Evolutionary conservation across 441 rosid genomes (phyloP).

Genomic region (Lagerstroemia fauriei): DNA sequence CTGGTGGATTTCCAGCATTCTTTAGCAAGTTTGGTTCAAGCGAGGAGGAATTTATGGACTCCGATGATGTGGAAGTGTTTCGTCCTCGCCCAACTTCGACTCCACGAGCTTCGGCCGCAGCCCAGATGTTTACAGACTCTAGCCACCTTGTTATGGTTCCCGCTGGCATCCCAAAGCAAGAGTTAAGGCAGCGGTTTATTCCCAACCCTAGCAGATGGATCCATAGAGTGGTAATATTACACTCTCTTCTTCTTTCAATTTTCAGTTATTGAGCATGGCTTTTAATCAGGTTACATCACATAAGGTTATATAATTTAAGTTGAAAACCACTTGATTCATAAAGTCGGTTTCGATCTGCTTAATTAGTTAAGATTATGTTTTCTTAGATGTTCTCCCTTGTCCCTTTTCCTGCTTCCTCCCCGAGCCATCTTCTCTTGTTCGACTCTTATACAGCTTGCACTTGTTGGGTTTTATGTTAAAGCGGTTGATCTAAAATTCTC

Average conservation of each 20-base stretch:
- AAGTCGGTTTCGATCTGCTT: not conserved
- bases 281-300: not conserved
- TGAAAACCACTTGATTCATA: not conserved
- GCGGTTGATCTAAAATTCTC: not conserved
- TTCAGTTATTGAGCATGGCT: not conserved
- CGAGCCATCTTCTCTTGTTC: not conserved
- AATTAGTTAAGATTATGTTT: not conserved
- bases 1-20: constrained; percentile 53
- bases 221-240: constrained; percentile 61
- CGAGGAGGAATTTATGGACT: constrained; percentile 84
- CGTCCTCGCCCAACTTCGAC: constrained; percentile 50
- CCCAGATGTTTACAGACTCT: constrained; percentile 54
- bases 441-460: not conserved
- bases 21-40: constrained; percentile 76
- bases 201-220: constrained; percentile 65
- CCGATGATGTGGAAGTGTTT: constrained; percentile 68
- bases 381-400: not conserved
- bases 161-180: constrained; percentile 59
- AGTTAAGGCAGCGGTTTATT: constrained; percentile 59
- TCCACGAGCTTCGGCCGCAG: constrained; percentile 37
- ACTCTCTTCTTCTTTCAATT: not conserved
- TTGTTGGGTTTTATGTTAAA: not conserved
- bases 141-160: constrained; percentile 43
- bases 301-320: not conserved
- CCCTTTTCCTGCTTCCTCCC: not conserved